Base-by-base conservation (phyloP, 2,329 filamentous ascomycete species). In the Ascochyta clinopodiicola region DNA sequence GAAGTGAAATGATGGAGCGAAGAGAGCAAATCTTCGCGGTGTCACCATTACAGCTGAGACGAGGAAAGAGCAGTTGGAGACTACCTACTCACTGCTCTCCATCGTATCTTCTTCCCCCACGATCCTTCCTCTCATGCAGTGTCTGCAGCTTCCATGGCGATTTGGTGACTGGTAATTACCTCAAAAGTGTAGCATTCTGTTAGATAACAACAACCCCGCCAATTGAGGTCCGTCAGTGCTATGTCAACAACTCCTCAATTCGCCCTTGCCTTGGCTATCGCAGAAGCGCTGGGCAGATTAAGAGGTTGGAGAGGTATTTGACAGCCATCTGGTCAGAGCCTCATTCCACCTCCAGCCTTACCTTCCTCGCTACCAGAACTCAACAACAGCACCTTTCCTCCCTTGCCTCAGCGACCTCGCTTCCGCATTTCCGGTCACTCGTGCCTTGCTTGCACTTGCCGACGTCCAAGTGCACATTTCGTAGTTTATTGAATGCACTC, bases 341-440 rank as follows among this genome's bases (percentile, higher is more conserved):
- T 36, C 52, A 56, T 56, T 56, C 52, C 42, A 31, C n/a, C 17
- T 35, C 24, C 52, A 56, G 52, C 47, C 47, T 46, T 43, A 44
- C 52, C 47, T 46, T 55, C 42, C 46, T 56, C 52, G 46, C 42
- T 56, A 56, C 46, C 52, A 44, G 22, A 38, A 15, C 19, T 31
- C 25, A 12, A 24, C 15, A 27, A 6, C n/a, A 13, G 36, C 21
- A 6, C 32, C 45, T 36, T 44, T 22, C 29, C 42, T 38, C 43
- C 37, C 46, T 46, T 51, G 22, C 46, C 36, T 55, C 36, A 24
- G 10, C 36, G 9, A 27, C 24, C 38, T 49, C 51, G 12, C 39
- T 35, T 19, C 40, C 52, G 42, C 40, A 36, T 2, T 24, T 36
- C 36, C 51, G 44, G 45, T 21, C 32, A 39, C n/a, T 13, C 6